Conservation (phyloP, 2,329 filamentous ascomycete species). For the Cladosporium oxysporum region DNA sequence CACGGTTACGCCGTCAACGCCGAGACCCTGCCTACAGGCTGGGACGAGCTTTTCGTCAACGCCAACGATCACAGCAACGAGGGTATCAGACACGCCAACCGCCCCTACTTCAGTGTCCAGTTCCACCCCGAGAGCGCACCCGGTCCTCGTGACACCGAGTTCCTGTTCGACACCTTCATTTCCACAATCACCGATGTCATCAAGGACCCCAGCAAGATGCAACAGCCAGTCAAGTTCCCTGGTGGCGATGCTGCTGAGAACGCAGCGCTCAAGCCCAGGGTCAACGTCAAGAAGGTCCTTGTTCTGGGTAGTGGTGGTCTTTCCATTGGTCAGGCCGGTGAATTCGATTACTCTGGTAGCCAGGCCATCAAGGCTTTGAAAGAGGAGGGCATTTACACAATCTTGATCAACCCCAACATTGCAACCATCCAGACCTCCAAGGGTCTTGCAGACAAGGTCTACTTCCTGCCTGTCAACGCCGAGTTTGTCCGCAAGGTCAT, state of each 20-base stretch:
- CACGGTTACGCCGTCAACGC: conserved; percentile 94
- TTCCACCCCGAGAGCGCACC: conserved; percentile 98
- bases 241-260: conserved; percentile 82
- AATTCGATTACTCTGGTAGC: conserved; percentile 98
- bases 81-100: conserved; percentile 83
- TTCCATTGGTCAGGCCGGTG: conserved; percentile 95
- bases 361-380: conserved; percentile 98
- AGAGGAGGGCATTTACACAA: conserved; percentile 96
- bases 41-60: conserved; percentile 95
- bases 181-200: conserved; percentile 75
- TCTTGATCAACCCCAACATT: conserved; percentile 98
- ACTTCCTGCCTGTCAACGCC: conserved; percentile 94
- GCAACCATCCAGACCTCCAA: conserved; percentile 98
- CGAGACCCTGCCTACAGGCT: conserved; percentile 70
- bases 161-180: conserved; percentile 95
- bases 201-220: conserved; percentile 65
- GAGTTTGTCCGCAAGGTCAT: conserved; percentile 99
- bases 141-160: conserved; percentile 92
- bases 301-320: conserved; percentile 92
- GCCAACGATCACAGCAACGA: conserved; percentile 98
- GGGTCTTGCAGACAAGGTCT: conserved; percentile 96
- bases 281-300: conserved; percentile 90
- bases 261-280: conserved; percentile 70
- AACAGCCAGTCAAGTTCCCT: conserved; percentile 78
- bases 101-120: conserved; percentile 98